Evolutionary conservation across 768 basidiomycete species (phyloP), one percentile per base, ranked within the genome.

Genomic region (Hygrophorus pudorinus): DNA sequence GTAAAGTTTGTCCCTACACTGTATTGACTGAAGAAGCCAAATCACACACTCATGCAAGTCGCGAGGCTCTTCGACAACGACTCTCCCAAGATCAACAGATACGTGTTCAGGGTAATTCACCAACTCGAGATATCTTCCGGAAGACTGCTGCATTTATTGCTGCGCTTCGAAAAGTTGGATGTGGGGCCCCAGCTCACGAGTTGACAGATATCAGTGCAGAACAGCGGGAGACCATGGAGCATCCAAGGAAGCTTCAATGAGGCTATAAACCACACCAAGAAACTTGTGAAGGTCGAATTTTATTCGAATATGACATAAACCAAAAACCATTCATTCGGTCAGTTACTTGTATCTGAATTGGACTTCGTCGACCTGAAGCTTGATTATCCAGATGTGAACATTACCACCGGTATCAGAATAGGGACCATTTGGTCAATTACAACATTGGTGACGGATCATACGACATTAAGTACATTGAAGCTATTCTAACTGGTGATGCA

Each of bases 391-490:
- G 44, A 13, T 45, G 44, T 17, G 44, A 45, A 29, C 44, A 45
- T 45, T 45, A 38, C 24, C 44, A 45, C 16, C 14, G 18, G 21
- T 27, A 24, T 14, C 9, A 10, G 12, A 28, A 30, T 18, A 10
- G 28, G 13, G 40, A 41, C 29, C 40, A 41, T 21, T 28, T 41
- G n/a, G 28, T 41, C 11, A 13, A 27, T 21, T 30, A 41, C 21
- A 14, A 14, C n/a, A 38, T 44, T 49, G 43, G 21, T 51, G 47
- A 54, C 36, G 29, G 45, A 2, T 45, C 48, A 1, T 56, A 55
- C 29, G 46, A 59, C 20, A 20, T 55, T 3, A 48, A 49, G 2
- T 59, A 59, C 28, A 16, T 57, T 0, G 49, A 53, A 32, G 58
- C 56, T 2, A 38, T 52, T 5, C 51, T 58, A n/a, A 17, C 34